Conservation (phyloP, 2,329 filamentous ascomycete genomes). For the Colletotrichum navitas region DNA sequence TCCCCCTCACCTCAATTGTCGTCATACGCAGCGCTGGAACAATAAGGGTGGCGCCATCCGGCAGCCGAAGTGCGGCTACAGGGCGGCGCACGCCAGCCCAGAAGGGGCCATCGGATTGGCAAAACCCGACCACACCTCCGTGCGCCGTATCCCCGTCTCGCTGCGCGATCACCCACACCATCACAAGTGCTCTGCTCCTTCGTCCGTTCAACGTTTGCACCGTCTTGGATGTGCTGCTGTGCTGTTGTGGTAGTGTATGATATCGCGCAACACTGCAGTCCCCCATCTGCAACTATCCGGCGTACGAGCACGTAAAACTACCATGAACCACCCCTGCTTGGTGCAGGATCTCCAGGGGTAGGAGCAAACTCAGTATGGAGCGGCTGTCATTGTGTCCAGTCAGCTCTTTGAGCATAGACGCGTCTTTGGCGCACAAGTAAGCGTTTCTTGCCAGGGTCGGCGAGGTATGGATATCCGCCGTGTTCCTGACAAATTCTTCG, state of each 20-base stretch:
- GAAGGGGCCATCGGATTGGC: neutral
- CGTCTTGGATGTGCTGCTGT: slow-evolving; percentile 4
- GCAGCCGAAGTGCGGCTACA: slow-evolving; percentile 8
- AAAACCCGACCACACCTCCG: neutral
- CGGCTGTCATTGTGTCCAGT: neutral
- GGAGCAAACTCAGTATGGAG: neutral
- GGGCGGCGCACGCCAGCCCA: neutral
- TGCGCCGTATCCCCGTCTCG: neutral
- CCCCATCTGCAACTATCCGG: slow-evolving; percentile 19
- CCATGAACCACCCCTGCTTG: neutral
- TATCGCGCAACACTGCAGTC: slow-evolving; percentile 3
- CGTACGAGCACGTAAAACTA: neutral
- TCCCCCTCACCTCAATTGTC: slow-evolving; percentile 7
- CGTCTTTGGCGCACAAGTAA: neutral
- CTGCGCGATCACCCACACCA: slow-evolving; percentile 21
- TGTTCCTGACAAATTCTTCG: neutral
- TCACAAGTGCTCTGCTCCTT: slow-evolving; percentile 7
- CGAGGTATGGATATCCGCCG: neutral
- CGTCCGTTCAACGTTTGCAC: slow-evolving; percentile 25
- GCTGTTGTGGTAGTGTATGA: neutral
- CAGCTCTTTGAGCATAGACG: neutral
- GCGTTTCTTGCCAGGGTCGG: neutral
- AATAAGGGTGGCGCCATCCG: slow-evolving; percentile 4
- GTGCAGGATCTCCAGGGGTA: neutral
- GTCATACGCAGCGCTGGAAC: slow-evolving; percentile 12